These are phyloP conservation scores for Thelonectria olida DNA, from an alignment of 2,329 filamentous ascomycete genomes.

Conservation along the genomic window DNA sequence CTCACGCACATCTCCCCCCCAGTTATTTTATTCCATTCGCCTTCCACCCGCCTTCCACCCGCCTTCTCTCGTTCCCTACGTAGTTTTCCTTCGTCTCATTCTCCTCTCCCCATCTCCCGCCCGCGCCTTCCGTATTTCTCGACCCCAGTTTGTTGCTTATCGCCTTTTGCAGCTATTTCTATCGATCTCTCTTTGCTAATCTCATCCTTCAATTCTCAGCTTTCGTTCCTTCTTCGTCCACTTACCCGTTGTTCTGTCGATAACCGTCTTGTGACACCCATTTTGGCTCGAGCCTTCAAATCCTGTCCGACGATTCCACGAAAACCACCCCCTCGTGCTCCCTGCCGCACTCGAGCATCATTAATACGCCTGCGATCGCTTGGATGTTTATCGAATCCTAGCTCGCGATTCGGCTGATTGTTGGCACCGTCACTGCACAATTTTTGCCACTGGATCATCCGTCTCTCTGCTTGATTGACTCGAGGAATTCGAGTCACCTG, in stretches of 20 bases:
- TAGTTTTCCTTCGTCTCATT: constrained; percentile 8
- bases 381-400: constrained; percentile 32
- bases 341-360: constrained; percentile 21
- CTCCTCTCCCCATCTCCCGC: constrained; percentile 1
- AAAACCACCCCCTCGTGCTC: constrained; percentile 27
- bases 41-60: constrained; percentile 32
- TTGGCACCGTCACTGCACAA: constrained; percentile 23
- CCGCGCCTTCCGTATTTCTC: constrained; percentile 5
- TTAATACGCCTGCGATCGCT: constrained; percentile 19
- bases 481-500: not conserved
- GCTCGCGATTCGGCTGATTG: constrained; percentile 21
- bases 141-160: not conserved
- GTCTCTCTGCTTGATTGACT: constrained; percentile 2
- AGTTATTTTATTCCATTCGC: constrained; percentile 8
- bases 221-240: constrained; percentile 32
- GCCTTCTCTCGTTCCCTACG: constrained; percentile 8
- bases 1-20: constrained; percentile 15
- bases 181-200: not conserved
- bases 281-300: constrained; percentile 16
- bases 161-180: not conserved
- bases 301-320: constrained; percentile 32
- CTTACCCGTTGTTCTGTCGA: constrained; percentile 26
- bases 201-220: constrained; percentile 25
- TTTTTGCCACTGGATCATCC: constrained; percentile 4
- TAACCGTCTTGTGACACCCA: constrained; percentile 31